Evolutionary conservation across 306 rosid species (phyloP).

Genomic region (Quercus wislizeni): DNA sequence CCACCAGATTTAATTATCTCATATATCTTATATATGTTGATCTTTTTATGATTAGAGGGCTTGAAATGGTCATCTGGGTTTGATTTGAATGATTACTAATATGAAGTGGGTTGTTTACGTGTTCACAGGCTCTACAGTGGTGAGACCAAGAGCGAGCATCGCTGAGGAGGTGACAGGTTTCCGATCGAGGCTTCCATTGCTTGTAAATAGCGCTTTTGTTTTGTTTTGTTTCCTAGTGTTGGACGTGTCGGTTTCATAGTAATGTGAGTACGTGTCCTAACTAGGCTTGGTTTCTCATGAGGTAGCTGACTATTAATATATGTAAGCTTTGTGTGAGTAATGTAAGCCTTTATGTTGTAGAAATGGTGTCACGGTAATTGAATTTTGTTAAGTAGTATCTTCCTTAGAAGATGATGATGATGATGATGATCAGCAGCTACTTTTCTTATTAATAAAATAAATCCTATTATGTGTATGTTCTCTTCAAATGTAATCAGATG

Average conservation of each 20-base stretch:
- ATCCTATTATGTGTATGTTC: too few relatives aligned
- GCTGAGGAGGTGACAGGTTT: constrained; percentile 19
- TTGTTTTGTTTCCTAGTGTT: constrained; percentile 3
- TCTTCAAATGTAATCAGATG: too few relatives aligned
- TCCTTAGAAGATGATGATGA: not conserved
- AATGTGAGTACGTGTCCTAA: not conserved
- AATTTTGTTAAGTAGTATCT: not conserved
- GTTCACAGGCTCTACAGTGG: constrained; percentile 82
- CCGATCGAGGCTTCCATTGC: not conserved
- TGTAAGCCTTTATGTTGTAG: not conserved
- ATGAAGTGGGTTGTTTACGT: constrained; percentile 11
- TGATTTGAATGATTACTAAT: not conserved
- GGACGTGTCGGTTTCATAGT: not conserved
- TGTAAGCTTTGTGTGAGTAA: not conserved
- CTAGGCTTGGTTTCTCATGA: not conserved
- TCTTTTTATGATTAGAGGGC: too few relatives aligned
- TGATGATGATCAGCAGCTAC: not conserved
- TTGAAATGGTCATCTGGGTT: not conserved
- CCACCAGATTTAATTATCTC: too few relatives aligned
- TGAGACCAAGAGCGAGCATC: constrained; percentile 76
- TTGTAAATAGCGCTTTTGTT: constrained; percentile 35
- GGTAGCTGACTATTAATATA: not conserved
- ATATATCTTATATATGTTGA: too few relatives aligned
- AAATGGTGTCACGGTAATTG: not conserved
- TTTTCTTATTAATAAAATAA: not conserved